phyloP scores from a whole-genome alignment of 2,329 filamentous ascomycete genomes.

The Xylaria multiplex region DNA sequence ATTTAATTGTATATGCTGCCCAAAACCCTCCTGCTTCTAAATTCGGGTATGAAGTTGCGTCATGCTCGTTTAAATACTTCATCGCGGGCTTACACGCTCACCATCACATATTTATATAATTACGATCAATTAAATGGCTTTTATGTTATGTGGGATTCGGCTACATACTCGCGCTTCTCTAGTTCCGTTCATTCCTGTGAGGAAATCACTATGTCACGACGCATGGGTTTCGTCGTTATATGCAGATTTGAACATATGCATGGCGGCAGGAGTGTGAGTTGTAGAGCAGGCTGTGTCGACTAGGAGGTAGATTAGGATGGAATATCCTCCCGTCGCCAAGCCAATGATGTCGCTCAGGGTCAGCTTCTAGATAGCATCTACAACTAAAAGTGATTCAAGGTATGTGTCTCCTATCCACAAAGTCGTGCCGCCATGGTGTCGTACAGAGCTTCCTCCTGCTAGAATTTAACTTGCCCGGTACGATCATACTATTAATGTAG shows the following conservation, averaged over 20 bases:
- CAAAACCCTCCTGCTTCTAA: constrained; percentile 5
- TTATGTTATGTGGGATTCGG: not conserved
- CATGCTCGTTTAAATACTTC: constrained; percentile 5
- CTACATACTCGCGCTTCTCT: not conserved
- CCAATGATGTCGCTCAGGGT: constrained; percentile 63
- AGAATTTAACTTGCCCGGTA: constrained; percentile 57
- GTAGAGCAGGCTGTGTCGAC: constrained; percentile 56
- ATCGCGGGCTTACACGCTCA: not conserved
- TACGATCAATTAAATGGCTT: not conserved
- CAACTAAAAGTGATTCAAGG: constrained; percentile 45
- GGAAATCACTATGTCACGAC: not conserved
- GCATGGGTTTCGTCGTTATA: not conserved
- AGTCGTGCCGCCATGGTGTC: no score
- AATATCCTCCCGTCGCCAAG: constrained; percentile 57
- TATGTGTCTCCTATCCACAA: constrained; percentile 31
- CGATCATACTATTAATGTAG: constrained; percentile 62
- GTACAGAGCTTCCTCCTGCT: not conserved
- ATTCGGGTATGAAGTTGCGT: constrained; percentile 12
- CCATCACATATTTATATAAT: not conserved
- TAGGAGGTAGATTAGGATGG: constrained; percentile 53
- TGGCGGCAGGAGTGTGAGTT: constrained; percentile 53
- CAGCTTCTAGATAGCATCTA: constrained; percentile 58
- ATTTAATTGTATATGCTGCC: not conserved
- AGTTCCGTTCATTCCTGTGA: not conserved
- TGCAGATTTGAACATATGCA: constrained; percentile 33